Evolutionary conservation across 129 eudicot species (phyloP).

Genomic region (Helichrysum umbraculigerum): DNA sequence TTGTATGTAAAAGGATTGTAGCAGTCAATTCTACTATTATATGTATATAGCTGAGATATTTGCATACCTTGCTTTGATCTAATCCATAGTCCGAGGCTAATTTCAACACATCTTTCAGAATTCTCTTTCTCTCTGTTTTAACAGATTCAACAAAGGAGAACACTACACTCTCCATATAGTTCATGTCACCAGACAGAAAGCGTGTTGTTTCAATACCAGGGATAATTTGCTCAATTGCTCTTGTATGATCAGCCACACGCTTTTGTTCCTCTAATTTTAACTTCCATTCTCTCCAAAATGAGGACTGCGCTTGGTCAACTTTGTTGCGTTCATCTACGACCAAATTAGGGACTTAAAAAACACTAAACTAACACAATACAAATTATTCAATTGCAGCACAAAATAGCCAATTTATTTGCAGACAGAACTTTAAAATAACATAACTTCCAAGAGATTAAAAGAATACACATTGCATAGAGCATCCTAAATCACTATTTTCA

Average conservation of each 20-base stretch:
- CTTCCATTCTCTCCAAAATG: slow-evolving; percentile 99
- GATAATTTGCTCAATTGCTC: slow-evolving; percentile 77
- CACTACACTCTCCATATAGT: slow-evolving; percentile 71
- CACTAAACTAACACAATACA: background rate
- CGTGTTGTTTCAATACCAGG: slow-evolving; percentile 91
- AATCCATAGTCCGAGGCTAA: slow-evolving; percentile 77
- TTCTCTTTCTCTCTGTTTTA: slow-evolving; percentile 67
- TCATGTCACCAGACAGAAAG: slow-evolving; percentile 70
- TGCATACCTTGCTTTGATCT: slow-evolving; percentile 71
- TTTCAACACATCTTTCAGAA: slow-evolving; percentile 63
- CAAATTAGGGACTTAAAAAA: slow-evolving; percentile 20
- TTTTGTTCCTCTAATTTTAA: slow-evolving; percentile 85
- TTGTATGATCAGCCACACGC: slow-evolving; percentile 84
- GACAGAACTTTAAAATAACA: too few species aligned
- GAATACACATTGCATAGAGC: too few species aligned
- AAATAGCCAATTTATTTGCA: background rate
- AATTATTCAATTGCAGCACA: slow-evolving; percentile 18
- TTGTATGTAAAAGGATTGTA: background rate
- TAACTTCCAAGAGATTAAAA: too few species aligned
- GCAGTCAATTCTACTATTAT: slow-evolving; percentile 1
- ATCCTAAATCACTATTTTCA: too few species aligned
- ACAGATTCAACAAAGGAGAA: slow-evolving; percentile 69
- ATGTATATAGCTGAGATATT: slow-evolving; percentile 18
- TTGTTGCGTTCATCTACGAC: slow-evolving; percentile 64
- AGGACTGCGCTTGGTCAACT: slow-evolving; percentile 69